Percentiles rank a stretch among this genome's conserved stretches.
These are phyloP conservation scores for Fusarium stilboides DNA, from an alignment of 2,329 filamentous ascomycete species.

Conservation along the genomic window DNA sequence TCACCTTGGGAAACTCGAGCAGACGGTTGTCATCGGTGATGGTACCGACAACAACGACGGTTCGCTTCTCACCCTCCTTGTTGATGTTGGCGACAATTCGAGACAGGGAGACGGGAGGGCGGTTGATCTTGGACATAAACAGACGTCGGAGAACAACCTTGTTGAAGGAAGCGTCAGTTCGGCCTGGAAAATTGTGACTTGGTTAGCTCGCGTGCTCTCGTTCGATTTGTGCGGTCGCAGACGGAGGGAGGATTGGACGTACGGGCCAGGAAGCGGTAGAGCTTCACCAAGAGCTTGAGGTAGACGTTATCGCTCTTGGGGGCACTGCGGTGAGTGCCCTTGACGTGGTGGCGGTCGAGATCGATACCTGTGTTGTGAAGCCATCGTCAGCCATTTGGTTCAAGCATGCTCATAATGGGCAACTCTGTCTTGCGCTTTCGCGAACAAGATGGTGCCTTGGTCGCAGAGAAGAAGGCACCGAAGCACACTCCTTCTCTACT, in stretches of 20 bases:
- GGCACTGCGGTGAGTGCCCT: conserved; percentile 86
- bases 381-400: conserved; percentile 74
- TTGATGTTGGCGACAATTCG: conserved; percentile 82
- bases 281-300: conserved; percentile 97
- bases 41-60: conserved; percentile 93
- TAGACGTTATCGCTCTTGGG: conserved; percentile 99
- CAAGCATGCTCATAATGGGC: conserved; percentile 72
- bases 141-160: conserved; percentile 97
- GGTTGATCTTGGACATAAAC: conserved; percentile 99
- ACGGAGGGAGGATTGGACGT: conserved; percentile 65
- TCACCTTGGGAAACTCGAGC: conserved; percentile 90
- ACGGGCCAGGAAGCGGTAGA: conserved; percentile 97
- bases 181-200: conserved; percentile 69
- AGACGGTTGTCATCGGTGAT: conserved; percentile 98
- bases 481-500: conserved; percentile 58
- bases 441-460: conserved; percentile 51
- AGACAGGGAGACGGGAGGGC: conserved; percentile 93
- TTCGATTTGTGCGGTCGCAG: conserved; percentile 1
- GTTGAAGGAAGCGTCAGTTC: conserved; percentile 98
- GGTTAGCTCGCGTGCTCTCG: conserved; percentile 27
- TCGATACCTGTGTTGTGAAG: conserved; percentile 75
- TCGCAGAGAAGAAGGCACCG: conserved; percentile 45
- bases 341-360: conserved; percentile 79
- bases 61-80: conserved; percentile 82
- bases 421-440: conserved; percentile 51